Evolutionary conservation across 192 early-diverging fungal genomes (phyloP).

Genomic region (Linnemannia elongata): DNA sequence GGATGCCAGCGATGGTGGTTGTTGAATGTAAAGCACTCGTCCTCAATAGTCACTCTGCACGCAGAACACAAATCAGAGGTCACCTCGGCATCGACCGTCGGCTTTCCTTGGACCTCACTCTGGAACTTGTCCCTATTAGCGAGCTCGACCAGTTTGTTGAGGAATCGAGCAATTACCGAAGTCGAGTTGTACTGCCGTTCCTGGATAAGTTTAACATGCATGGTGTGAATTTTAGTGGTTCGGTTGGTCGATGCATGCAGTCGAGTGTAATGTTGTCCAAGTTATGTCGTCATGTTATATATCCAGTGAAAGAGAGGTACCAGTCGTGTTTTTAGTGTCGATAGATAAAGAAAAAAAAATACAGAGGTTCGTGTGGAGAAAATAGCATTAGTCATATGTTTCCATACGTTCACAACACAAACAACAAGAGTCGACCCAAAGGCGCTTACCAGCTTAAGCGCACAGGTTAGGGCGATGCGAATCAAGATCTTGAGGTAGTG

Average conservation of each 20-base stretch:
- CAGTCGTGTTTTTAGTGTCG: background rate
- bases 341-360: background rate
- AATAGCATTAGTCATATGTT: background rate
- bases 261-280: background rate
- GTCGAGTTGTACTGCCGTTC: slow-evolving; percentile 70
- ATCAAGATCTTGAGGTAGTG: slow-evolving; percentile 95
- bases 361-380: background rate
- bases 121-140: slow-evolving; percentile 63
- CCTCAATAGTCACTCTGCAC: slow-evolving; percentile 87
- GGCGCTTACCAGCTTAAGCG: slow-evolving; percentile 79
- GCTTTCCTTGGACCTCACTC: slow-evolving; percentile 46
- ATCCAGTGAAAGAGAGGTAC: background rate
- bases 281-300: slow-evolving; percentile 3
- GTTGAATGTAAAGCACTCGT: slow-evolving; percentile 83
- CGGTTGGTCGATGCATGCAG: background rate
- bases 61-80: slow-evolving; percentile 84
- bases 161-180: slow-evolving; percentile 73
- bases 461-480: slow-evolving; percentile 88
- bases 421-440: background rate
- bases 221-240: background rate
- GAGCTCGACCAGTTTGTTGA: slow-evolving; percentile 83
- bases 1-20: slow-evolving; percentile 84
- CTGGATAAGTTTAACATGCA: slow-evolving; percentile 48
- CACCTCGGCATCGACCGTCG: slow-evolving; percentile 69
- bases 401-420: background rate